Percentiles rank a stretch among this genome's conserved stretches.
Evolutionary conservation across 2,329 filamentous ascomycete species (phyloP).

Genomic region (Pseudocercospora cruenta): DNA sequence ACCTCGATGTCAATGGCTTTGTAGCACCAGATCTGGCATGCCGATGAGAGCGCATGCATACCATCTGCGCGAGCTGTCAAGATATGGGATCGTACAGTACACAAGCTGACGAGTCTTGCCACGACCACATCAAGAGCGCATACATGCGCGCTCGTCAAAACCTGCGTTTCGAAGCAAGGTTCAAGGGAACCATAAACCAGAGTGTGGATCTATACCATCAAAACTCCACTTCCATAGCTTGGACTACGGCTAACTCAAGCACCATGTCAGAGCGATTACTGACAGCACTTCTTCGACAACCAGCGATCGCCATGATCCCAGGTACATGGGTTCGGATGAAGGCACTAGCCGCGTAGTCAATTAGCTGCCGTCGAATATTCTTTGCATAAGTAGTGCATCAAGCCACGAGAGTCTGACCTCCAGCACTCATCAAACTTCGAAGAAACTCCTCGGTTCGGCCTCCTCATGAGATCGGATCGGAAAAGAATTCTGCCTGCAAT

Average conservation of each 20-base stretch:
- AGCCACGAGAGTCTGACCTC: neutral
- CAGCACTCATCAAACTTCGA: neutral
- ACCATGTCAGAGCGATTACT: neutral
- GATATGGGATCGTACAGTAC: neutral
- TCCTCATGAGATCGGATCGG: neutral
- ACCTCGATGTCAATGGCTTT: neutral
- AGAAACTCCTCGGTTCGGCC: no score
- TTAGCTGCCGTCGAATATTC: conserved; percentile 1
- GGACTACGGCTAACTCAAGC: neutral
- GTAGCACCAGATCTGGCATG: neutral
- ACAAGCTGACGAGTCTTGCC: neutral
- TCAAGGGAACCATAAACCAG: no score
- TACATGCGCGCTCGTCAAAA: no score
- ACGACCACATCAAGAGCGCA: no score
- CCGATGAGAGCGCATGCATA: neutral
- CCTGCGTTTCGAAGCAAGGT: no score
- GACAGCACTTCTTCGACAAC: neutral
- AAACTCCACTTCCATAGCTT: neutral
- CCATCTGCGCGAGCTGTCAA: no score
- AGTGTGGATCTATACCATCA: neutral
- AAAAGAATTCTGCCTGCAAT: neutral
- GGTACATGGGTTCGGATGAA: neutral
- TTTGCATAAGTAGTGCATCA: neutral
- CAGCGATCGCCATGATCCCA: neutral
- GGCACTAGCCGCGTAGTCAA: neutral